Conservation (phyloP, 1,284 basidiomycete species). For the Exobasidium rhododendri region DNA sequence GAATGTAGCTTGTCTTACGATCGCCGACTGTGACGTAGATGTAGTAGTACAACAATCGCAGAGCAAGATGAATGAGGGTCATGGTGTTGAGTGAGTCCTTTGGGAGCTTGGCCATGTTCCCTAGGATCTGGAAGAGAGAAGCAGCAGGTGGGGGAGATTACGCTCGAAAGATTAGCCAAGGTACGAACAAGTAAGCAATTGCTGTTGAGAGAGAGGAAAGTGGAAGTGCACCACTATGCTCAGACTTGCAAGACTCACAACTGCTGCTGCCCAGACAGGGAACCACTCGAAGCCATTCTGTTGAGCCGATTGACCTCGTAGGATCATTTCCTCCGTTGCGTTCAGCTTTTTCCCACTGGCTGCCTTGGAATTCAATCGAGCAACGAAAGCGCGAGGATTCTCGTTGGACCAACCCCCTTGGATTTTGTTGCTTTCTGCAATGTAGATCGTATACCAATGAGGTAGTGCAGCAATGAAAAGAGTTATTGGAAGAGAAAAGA, state of each 20-base stretch:
- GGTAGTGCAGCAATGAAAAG: constrained; percentile 28
- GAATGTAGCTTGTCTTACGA: constrained; percentile 7
- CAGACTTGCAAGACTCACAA: constrained; percentile 15
- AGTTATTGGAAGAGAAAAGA: constrained; percentile 18
- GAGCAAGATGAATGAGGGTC: constrained; percentile 30
- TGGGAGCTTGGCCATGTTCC: constrained; percentile 39
- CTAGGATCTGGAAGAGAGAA: constrained; percentile 23
- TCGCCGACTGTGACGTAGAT: constrained; percentile 20
- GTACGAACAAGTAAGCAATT: too few relatives aligned
- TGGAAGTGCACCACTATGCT: too few relatives aligned
- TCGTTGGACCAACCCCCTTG: constrained; percentile 45
- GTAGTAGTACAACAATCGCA: constrained; percentile 33
- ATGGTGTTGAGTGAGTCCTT: constrained; percentile 31
- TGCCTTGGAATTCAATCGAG: constrained; percentile 25
- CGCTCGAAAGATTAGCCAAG: neutral
- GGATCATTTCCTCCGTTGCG: constrained; percentile 28
- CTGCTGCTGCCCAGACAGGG: constrained; percentile 16
- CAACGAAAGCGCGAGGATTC: constrained; percentile 38
- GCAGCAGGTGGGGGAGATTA: neutral
- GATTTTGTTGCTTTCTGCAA: constrained; percentile 30
- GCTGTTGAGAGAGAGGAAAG: neutral
- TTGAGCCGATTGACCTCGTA: constrained; percentile 30
- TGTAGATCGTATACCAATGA: constrained; percentile 45
- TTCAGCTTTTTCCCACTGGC: constrained; percentile 24
- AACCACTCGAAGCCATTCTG: constrained; percentile 23